Evolutionary conservation across 805 yeast genomes (phyloP), one percentile per base, ranked within the genome.

Genomic region (Myxozyma kluyveri): DNA sequence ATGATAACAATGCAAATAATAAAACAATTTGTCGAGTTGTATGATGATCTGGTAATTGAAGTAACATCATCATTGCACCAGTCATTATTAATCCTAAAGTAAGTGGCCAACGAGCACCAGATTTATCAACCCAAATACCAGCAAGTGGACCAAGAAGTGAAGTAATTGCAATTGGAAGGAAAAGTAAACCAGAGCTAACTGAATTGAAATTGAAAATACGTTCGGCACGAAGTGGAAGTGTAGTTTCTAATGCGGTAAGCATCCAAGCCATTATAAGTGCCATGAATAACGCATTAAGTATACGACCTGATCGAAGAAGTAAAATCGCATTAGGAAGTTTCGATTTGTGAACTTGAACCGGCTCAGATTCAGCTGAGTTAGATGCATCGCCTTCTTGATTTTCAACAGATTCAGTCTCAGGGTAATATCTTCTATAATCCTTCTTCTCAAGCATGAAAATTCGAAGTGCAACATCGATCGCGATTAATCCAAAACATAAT

Each of bases 231-330:
- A 67, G 49, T 6, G 72, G 63, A 12, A 68, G 46, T 1, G 68
- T 66, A 3, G 72, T 57, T 45, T 68, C 72, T n/a, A 68, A 33
- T 3, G 66, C 63, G 43, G 66, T 47, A 41, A 67, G 45, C 31
- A 67, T 46, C 69, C 69, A 66, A 4, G 64, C 68, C 18, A 64
- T 42, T 9, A 63, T 56, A n/a, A 66, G 27, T 4, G 67, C 47
- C 38, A 61, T 61, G 22, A 63, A 45, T 22, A 66, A 45, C 7
- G 52, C 42, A 43, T 50, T 61, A 23, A 60, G 22, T 26, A 68
- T 47, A 2, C 69, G 60, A 6, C 41, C 33, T 21, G 52, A 36
- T 18, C 18, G 14, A 5, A 62, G 48, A n/a, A 56, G 40, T 4
- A 26, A 22, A 12, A 50, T 18, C 12, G 29, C 29, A 18, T 31